Base-by-base conservation (phyloP, 192 early-diverging fungal genomes). In the Podila epigama region DNA sequence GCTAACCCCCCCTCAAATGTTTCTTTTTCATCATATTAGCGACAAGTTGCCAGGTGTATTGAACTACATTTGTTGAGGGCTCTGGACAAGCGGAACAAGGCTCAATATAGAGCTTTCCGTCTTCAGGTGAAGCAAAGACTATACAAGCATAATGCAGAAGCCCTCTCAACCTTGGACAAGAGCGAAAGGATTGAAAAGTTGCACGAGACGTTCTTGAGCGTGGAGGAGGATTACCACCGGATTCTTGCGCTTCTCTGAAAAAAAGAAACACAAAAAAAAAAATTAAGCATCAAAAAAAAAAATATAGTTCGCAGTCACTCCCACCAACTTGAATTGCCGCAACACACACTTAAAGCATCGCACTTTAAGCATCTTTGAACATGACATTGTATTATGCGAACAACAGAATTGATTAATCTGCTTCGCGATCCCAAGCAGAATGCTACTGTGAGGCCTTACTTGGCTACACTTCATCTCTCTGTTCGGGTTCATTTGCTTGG, bases 101-200 rank as follows among this genome's bases (percentile, higher is more conserved):
- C 53, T 0, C 84, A 69, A 31, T 87, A 85, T 34, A 79, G 82
- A 40, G 67, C 70, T 18, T 95, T 91, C 80, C 79, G 95, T 54
- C 69, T 96, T 51, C 90, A 90, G 68, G 92, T 98, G 18, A 98
- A 98, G 81, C 82, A 87, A 44, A 72, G 95, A 20, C 78, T 98
- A 12, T 98, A 90, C 81, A 81, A 83, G 18, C 92, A 91, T 52
- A 96, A 97, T 75, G 75, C 80, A 68, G 94, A 97, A 51, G 81
- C 82, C 25, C 70, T 97, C 56, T 73, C 70, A 31, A 84, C 79
- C 6, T 77, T 96, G 79, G 88, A 89, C 20, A 79, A 64, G n/a
- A 71, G 68, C 1, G 93, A 93, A 65, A 78, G 89, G 40, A 85
- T 89, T 52, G 73, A 89, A 59, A 92, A 92, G 57, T 79, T 97